These are phyloP conservation scores for Talaromyces wortmannii DNA, from an alignment of 495 filamentous ascomycete genomes.

Conservation along the genomic window DNA sequence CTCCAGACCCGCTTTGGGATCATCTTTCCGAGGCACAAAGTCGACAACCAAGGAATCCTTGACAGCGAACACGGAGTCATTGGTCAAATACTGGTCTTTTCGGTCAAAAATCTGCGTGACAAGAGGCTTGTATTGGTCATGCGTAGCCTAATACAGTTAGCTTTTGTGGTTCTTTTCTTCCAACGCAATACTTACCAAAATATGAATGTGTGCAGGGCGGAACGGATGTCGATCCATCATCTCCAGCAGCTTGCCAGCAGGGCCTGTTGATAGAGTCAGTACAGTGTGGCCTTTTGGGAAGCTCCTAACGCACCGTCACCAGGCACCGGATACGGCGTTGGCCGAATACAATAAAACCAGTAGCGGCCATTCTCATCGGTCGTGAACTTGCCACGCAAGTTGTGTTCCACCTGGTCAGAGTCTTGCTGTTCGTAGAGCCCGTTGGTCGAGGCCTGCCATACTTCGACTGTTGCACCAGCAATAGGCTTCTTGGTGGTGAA, in stretches of 20 bases:
- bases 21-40: constrained; percentile 52
- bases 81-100: constrained; percentile 50
- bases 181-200: constrained; percentile 48
- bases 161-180: neutral
- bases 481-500: constrained; percentile 51
- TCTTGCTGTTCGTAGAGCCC: constrained; percentile 81
- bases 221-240: constrained; percentile 70
- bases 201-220: constrained; percentile 79
- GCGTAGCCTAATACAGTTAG: constrained; percentile 24
- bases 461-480: constrained; percentile 57
- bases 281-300: constrained; percentile 7
- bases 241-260: constrained; percentile 36
- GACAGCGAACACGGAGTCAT: constrained; percentile 72
- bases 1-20: constrained; percentile 61
- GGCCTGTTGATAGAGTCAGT: constrained; percentile 17
- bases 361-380: constrained; percentile 61
- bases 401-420: constrained; percentile 61
- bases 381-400: constrained; percentile 64
- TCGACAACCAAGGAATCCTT: constrained; percentile 68
- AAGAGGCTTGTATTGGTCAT: constrained; percentile 47
- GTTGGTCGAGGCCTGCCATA: constrained; percentile 73
- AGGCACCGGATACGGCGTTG: constrained; percentile 67
- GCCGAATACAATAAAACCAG: constrained; percentile 59
- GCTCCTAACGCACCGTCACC: constrained; percentile 51
- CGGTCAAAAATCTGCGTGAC: constrained; percentile 71